Conservation (phyloP, 2,329 filamentous ascomycete species). For the Aspergillus luchuensis region DNA sequence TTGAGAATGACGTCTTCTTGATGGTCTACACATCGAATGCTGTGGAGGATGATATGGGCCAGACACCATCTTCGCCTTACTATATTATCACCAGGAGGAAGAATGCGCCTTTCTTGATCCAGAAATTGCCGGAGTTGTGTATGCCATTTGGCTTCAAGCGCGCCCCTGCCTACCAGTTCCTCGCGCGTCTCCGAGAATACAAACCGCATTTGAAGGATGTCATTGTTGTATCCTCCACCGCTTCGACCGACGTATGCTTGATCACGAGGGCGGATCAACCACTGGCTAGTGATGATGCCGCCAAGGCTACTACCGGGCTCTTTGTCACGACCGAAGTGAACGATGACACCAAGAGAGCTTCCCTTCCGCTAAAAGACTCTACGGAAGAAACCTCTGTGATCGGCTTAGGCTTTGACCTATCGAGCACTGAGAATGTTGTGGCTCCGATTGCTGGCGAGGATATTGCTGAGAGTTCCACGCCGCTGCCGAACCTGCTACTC, state of each 20-base stretch:
- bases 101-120: conserved; percentile 66
- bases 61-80: conserved; percentile 67
- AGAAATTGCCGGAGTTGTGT: conserved; percentile 74
- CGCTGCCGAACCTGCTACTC: conserved; percentile 79
- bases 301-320: conserved; percentile 62
- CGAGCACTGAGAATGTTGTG: conserved; percentile 73
- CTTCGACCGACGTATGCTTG: conserved; percentile 75
- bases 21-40: conserved; percentile 69
- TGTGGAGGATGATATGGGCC: conserved; percentile 56
- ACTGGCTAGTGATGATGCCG: conserved; percentile 62
- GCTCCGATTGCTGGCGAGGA: conserved; percentile 78
- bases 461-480: conserved; percentile 74
- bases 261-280: conserved; percentile 72
- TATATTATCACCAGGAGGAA: conserved; percentile 74
- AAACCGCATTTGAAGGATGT: conserved; percentile 78
- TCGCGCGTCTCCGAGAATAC: conserved; percentile 77
- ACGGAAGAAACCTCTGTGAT: conserved; percentile 74
- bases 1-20: conserved; percentile 84
- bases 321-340: conserved; percentile 64
- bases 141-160: conserved; percentile 68
- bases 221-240: conserved; percentile 79
- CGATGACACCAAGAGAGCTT: conserved; percentile 75
- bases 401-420: conserved; percentile 81
- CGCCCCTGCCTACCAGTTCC: conserved; percentile 72
- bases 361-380: conserved; percentile 68